A percentile compares a stretch with the other conserved stretches of the same genome.
phyloP scores from a whole-genome alignment of 208 protist species.

The Angomonas deanei region DNA sequence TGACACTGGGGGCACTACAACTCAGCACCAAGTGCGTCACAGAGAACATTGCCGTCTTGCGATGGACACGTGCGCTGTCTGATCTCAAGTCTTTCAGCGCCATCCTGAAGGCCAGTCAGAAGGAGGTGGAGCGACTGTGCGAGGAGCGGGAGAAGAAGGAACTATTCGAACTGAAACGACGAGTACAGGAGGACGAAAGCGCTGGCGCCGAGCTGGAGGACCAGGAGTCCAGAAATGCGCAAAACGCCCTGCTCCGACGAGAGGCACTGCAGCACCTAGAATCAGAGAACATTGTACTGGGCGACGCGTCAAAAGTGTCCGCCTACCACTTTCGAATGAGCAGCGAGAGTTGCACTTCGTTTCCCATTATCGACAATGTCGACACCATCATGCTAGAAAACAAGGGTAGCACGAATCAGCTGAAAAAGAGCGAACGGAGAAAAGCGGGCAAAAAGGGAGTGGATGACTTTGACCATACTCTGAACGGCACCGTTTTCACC shows the following conservation, averaged over 20 bases:
- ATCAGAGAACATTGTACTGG: constrained; percentile 56
- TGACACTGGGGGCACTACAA: constrained; percentile 70
- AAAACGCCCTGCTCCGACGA: constrained; percentile 64
- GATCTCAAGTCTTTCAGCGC: constrained; percentile 39
- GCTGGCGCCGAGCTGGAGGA: constrained; percentile 28
- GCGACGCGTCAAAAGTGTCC: constrained; percentile 42
- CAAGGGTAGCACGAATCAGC: not conserved
- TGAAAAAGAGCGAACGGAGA: not conserved
- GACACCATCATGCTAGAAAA: constrained; percentile 18
- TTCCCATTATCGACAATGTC: constrained; percentile 27
- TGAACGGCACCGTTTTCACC: not conserved
- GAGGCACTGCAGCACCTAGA: constrained; percentile 67
- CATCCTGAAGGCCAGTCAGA: constrained; percentile 37
- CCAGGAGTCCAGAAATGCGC: constrained; percentile 49
- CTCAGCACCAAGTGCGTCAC: constrained; percentile 54
- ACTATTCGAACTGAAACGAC: constrained; percentile 77
- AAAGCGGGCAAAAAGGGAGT: constrained; percentile 1
- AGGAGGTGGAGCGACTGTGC: constrained; percentile 55
- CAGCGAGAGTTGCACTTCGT: constrained; percentile 28
- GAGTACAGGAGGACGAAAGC: constrained; percentile 69
- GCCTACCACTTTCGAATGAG: constrained; percentile 51
- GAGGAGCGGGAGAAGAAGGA: constrained; percentile 78
- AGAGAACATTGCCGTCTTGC: constrained; percentile 58
- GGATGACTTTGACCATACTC: not conserved
- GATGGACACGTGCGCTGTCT: constrained; percentile 53